These are phyloP conservation scores for Amanita pseudoporphyria DNA, from an alignment of 768 basidiomycete genomes.

Conservation along the genomic window DNA sequence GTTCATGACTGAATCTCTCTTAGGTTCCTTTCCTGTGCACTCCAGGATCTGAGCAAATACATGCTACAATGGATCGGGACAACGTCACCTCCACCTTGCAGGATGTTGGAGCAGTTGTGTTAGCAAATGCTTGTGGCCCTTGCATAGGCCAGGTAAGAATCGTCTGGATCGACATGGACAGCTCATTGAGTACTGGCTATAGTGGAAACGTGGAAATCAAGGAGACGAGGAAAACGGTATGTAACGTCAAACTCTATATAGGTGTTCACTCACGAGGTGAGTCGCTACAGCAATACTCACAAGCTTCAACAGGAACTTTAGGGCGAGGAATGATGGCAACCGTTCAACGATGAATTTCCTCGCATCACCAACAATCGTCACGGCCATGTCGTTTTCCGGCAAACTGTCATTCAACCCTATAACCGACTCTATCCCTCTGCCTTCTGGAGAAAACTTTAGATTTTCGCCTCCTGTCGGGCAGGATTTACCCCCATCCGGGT, in stretches of 20 bases:
- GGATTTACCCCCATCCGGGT: conserved; percentile 78
- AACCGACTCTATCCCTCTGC: conserved; percentile 57
- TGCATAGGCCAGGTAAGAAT: conserved; percentile 83
- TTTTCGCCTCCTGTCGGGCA: conserved; percentile 80
- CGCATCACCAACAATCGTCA: conserved; percentile 93
- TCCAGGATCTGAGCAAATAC: conserved; percentile 91
- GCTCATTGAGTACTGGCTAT: conserved; percentile 7
- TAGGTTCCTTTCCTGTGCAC: conserved; percentile 82
- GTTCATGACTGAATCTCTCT: conserved; percentile 5
- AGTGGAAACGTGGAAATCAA: conserved; percentile 92
- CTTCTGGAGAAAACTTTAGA: conserved; percentile 71
- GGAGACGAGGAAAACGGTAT: conserved; percentile 85
- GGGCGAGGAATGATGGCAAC: conserved; percentile 96
- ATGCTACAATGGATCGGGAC: conserved; percentile 96
- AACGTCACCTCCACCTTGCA: conserved; percentile 72
- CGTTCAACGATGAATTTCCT: conserved; percentile 94
- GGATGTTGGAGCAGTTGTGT: conserved; percentile 86
- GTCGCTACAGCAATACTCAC: conserved; percentile 73
- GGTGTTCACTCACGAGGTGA: background rate
- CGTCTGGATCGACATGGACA: background rate
- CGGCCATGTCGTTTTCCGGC: conserved; percentile 95
- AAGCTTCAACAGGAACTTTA: conserved; percentile 88
- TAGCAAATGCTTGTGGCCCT: conserved; percentile 97
- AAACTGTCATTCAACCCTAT: conserved; percentile 90
- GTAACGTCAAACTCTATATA: background rate